Percentiles rank a stretch among this genome's conserved stretches.
phyloP scores from a whole-genome alignment of 305 asterid species.

The Fraxinus xanthoxyloides region DNA sequence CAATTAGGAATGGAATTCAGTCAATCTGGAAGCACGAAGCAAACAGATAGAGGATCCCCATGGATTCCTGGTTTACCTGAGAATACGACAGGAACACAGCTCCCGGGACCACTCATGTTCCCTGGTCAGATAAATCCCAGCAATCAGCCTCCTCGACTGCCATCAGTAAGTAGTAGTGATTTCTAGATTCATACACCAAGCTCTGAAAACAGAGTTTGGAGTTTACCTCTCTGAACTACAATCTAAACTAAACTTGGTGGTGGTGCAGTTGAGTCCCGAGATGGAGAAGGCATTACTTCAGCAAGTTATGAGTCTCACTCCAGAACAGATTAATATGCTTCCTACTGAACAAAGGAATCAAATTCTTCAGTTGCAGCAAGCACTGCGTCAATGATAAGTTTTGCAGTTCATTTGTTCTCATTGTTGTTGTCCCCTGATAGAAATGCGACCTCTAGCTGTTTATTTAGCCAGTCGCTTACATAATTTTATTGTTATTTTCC shows the following conservation, averaged over 20 bases:
- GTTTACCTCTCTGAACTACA: neutral
- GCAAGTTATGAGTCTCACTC: constrained; percentile 91
- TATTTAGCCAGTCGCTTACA: neutral
- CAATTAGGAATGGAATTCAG: constrained; percentile 73
- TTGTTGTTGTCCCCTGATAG: too few species aligned
- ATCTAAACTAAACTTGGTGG: constrained; percentile 9
- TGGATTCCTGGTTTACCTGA: constrained; percentile 66
- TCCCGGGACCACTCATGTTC: constrained; percentile 55
- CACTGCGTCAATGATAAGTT: constrained; percentile 61
- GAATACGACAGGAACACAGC: constrained; percentile 44
- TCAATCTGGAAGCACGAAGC: constrained; percentile 71
- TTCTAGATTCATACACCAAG: neutral
- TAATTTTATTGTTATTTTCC: neutral
- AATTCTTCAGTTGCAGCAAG: constrained; percentile 88
- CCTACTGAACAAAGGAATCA: constrained; percentile 86
- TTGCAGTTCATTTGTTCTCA: neutral
- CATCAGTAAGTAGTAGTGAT: constrained; percentile 41
- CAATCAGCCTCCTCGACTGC: constrained; percentile 63
- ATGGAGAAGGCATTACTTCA: constrained; percentile 83
- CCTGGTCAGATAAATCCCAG: constrained; percentile 61
- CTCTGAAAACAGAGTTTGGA: neutral
- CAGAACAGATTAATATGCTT: constrained; percentile 79
- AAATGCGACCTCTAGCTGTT: neutral
- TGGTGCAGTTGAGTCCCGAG: constrained; percentile 76
- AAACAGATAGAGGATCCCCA: constrained; percentile 60